Evolutionary conservation across 2,329 filamentous ascomycete genomes (phyloP), one percentile per base, ranked within the genome.

Genomic region (Fusarium sp.): DNA sequence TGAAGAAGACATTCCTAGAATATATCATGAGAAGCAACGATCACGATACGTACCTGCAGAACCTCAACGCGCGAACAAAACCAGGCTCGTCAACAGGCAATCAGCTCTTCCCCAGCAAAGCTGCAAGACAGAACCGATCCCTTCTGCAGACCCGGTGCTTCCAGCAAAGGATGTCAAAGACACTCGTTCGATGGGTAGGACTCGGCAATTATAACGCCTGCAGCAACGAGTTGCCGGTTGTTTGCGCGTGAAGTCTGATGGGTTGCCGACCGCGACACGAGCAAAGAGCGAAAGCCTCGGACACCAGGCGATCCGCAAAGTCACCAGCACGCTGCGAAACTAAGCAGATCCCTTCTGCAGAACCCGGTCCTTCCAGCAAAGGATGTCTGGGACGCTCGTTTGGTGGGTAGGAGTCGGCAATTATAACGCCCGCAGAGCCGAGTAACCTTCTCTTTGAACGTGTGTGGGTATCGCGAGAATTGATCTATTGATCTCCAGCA

Each of bases 101-200:
- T 53, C 43, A 25, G 32, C 25, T 46, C 23, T 14, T 43, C 65
- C 50, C 40, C 63, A 57, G 65, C 45, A 57, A 34, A 37, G 37
- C 65, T 57, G 63, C 65, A 37, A 68, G 50, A 23, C 6, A 41
- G 53, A 53, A n/a, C 53, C 63, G 12, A 20, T 46, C 32, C 42
- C 65, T 55, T 64, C 56, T 55, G 47, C 53, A 42, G 32, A 45
- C 63, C 64, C 64, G 62, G 55, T 66, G 50, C 55, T 66, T 66
- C 63, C 55, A 66, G 9, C 48, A 21, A 66, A 50, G 45, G 51
- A 40, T 27, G 23, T 41, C 34, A 16, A 37, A 14, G 34, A 27
- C 51, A 23, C 62, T 40, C 55, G 43, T 46, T 66, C 32, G 48
- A 55, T 48, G 62, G 63, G 63, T 66, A 60, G 55, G 63, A 66